Evolutionary conservation across 2,329 filamentous ascomycete genomes (phyloP), one percentile per base, ranked within the genome.

Genomic region (Botryotinia convoluta): DNA sequence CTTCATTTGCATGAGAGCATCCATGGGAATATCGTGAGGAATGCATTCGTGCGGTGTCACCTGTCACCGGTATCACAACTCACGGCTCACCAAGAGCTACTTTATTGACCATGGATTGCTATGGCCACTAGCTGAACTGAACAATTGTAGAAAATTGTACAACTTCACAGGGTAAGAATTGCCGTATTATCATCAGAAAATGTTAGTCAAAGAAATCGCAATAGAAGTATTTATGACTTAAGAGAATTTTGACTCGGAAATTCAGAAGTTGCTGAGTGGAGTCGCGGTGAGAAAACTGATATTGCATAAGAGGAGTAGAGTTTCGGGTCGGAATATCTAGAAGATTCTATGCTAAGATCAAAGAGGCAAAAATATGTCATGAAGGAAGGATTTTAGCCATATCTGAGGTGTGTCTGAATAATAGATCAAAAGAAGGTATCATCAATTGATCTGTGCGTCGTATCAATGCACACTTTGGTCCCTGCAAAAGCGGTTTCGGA

Each of bases 241-340:
- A 45, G 39, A 42, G 39, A 32, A 45, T 64, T 45, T 44, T 45
- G 9, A 64, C 61, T 54, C n/a, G 64, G n/a, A 8, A 54, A 22
- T 65, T 44, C 26, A n/a, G 26, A 29, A 54, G 29, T 29, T 57
- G 51, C 14, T 57, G 51, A 32, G 51, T 57, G 51, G 51, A 57
- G n/a, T 57, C 39, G 69, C 69, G 69, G 69, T 63, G 69, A 71
- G 42, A 62, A n/a, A 37, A 63, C 12, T 26, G 54, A 63, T 48
- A 45, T 71, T 48, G 26, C 12, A n/a, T 7, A 20, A 39, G 42
- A 29, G 39, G 18, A 63, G 57, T 61, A 12, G 20, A 63, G 26
- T 45, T 29, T 42, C 37, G 45, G 69, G 60, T 71, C 14, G 37
- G 37, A 54, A 64, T 65, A 71, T 71, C 45, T 51, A 57, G 44